phyloP scores from a whole-genome alignment of 306 rosid genomes.

The Trichosanthes cucumerina region DNA sequence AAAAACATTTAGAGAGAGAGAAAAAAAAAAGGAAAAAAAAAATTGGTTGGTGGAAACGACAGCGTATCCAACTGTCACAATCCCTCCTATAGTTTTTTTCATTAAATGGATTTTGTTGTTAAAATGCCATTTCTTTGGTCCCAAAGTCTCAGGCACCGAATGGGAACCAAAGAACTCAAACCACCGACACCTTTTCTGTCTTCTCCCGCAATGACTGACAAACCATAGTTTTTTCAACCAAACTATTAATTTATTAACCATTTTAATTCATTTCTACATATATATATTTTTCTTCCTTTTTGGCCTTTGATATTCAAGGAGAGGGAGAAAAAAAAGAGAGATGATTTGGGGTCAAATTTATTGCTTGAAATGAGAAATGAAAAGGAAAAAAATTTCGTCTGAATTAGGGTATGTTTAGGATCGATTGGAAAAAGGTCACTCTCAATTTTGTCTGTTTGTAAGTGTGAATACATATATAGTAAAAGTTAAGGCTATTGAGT shows the following conservation, averaged over 20 bases:
- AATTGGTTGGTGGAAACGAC: background rate
- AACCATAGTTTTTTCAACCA: background rate
- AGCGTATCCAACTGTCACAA: slow-evolving; percentile 6
- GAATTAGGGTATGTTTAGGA: background rate
- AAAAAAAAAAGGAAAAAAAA: background rate
- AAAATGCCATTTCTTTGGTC: slow-evolving; percentile 20
- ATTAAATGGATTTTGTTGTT: background rate
- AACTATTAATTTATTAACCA: background rate
- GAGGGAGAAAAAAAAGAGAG: background rate
- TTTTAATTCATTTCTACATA: background rate
- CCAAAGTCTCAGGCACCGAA: slow-evolving; percentile 34
- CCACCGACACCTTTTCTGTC: slow-evolving; percentile 35
- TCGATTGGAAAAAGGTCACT: background rate
- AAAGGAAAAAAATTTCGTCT: rapidly evolving
- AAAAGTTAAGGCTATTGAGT: too few species aligned
- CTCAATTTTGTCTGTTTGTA: too few species aligned
- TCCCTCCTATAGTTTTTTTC: background rate
- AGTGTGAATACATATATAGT: too few species aligned
- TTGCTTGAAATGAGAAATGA: background rate
- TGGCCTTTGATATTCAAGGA: background rate
- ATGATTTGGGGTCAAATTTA: background rate
- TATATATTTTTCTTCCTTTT: background rate
- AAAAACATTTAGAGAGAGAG: background rate
- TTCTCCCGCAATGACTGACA: slow-evolving; percentile 30
- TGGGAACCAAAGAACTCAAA: slow-evolving; percentile 29